Percentiles rank a stretch among this genome's conserved stretches.
Conservation (phyloP, 129 eudicot genomes). For the Lactuca sativa region DNA sequence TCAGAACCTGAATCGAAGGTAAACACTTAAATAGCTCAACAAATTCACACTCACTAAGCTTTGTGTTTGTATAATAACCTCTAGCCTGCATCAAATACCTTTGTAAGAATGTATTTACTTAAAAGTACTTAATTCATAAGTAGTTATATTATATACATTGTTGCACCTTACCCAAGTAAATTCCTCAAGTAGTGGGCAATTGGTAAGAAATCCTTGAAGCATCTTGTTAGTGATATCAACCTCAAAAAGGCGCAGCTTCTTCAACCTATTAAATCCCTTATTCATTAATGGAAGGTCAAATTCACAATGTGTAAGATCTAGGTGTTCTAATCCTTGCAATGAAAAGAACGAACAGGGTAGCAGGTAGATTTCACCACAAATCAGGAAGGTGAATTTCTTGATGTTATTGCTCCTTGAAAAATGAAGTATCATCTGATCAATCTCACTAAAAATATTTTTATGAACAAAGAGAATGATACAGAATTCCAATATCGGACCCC, state of each 20-base stretch:
- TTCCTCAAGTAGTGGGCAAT: too few species aligned
- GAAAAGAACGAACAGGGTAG: slow-evolving; percentile 29
- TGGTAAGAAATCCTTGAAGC: too few species aligned
- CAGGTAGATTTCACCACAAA: not conserved
- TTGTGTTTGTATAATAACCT: not conserved
- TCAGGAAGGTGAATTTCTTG: slow-evolving; percentile 11
- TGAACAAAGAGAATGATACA: not conserved
- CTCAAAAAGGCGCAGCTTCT: too few species aligned
- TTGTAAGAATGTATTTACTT: too few species aligned
- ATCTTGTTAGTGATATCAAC: too few species aligned
- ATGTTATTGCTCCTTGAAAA: slow-evolving; percentile 22
- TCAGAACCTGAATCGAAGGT: too few species aligned
- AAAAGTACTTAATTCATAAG: too few species aligned
- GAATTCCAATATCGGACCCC: slow-evolving; percentile 24
- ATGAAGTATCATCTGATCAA: slow-evolving; percentile 24
- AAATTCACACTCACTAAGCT: too few species aligned
- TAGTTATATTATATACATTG: too few species aligned
- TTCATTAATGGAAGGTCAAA: slow-evolving; percentile 21
- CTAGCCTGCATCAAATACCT: too few species aligned
- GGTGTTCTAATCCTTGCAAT: slow-evolving; percentile 10
- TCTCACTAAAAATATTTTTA: slow-evolving; percentile 6
- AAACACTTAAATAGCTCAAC: too few species aligned
- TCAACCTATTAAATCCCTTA: slow-evolving; percentile 17
- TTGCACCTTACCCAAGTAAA: too few species aligned
- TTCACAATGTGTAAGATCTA: slow-evolving; percentile 1